Conservation (phyloP, 2,329 filamentous ascomycete species). For the Aspergillus novofumigatus region DNA sequence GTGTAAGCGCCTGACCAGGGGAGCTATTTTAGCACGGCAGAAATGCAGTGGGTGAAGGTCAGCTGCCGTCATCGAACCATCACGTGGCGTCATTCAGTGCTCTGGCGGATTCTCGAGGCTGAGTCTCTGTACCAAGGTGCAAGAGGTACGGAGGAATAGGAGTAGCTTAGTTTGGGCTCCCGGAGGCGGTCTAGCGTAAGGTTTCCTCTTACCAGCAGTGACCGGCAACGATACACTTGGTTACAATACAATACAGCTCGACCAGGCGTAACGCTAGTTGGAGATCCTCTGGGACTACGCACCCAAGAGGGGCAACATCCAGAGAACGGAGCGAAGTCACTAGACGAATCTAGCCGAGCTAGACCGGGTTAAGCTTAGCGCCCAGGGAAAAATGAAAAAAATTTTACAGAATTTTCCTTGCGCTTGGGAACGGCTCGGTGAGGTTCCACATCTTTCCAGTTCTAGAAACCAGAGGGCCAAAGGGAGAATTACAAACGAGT, state of each 20-base stretch:
- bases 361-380: constrained; percentile 3
- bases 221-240: constrained; percentile 10
- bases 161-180: not conserved
- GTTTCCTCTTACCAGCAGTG: constrained; percentile 11
- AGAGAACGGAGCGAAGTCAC: constrained; percentile 1
- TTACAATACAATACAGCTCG: constrained; percentile 16
- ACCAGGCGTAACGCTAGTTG: constrained; percentile 17
- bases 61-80: constrained; percentile 24
- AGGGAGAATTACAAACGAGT: not conserved
- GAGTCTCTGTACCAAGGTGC: not conserved
- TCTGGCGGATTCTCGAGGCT: constrained; percentile 4
- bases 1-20: constrained; percentile 4
- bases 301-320: constrained; percentile 11
- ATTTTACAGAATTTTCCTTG: constrained; percentile 6
- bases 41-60: constrained; percentile 11
- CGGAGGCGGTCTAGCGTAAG: constrained; percentile 13
- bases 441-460: constrained; percentile 4
- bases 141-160: not conserved
- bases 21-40: not conserved
- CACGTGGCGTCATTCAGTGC: constrained; percentile 26
- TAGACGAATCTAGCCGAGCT: constrained; percentile 9
- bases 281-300: constrained; percentile 20
- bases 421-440: constrained; percentile 1
- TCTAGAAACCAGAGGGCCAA: not conserved
- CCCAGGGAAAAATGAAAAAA: constrained; percentile 2